Evolutionary conservation across 1,284 basidiomycete genomes (phyloP), one percentile per base, ranked within the genome.

Genomic region (Xanthoconium separans): DNA sequence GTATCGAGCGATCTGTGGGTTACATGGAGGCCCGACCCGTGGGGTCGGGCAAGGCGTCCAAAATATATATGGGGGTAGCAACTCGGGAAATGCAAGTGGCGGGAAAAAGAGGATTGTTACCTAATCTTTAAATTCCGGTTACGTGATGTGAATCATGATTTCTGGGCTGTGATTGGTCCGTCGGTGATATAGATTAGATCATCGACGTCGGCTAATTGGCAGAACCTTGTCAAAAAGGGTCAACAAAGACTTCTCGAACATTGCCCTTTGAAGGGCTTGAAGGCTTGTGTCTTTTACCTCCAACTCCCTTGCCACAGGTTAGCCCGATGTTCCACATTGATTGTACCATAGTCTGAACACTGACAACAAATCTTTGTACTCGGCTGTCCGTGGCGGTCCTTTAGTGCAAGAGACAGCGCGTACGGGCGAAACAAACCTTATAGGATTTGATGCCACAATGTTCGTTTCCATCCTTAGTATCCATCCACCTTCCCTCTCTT

Each of bases 61-160:
- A n/a, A n/a, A n/a, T n/a, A n/a, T n/a, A n/a, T n/a, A n/a, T n/a
- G n/a, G n/a, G n/a, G n/a, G n/a, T n/a, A n/a, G n/a, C n/a, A n/a
- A n/a, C n/a, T n/a, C n/a, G n/a, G n/a, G n/a, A n/a, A n/a, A n/a
- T n/a, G n/a, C n/a, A n/a, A n/a, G n/a, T n/a, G n/a, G n/a, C n/a
- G n/a, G n/a, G n/a, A n/a, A n/a, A n/a, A n/a, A n/a, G n/a, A n/a
- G n/a, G n/a, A n/a, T n/a, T n/a, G n/a, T n/a, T n/a, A n/a, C n/a
- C n/a, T n/a, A n/a, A n/a, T 61, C 4, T 68, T 63, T 66, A 45
- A 58, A 55, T 63, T 50, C 8, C 11, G 36, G 18, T 64, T 65
- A 67, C 63, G 61, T 65, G 53, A 65, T 57, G 43, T 54, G 61
- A 61, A 55, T 54, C 54, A 46, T 54, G 39, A n/a, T 63, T 50